Evolutionary conservation across 768 basidiomycete genomes (phyloP), one percentile per base, ranked within the genome.

Genomic region (Pleurotus citrinopileatus): DNA sequence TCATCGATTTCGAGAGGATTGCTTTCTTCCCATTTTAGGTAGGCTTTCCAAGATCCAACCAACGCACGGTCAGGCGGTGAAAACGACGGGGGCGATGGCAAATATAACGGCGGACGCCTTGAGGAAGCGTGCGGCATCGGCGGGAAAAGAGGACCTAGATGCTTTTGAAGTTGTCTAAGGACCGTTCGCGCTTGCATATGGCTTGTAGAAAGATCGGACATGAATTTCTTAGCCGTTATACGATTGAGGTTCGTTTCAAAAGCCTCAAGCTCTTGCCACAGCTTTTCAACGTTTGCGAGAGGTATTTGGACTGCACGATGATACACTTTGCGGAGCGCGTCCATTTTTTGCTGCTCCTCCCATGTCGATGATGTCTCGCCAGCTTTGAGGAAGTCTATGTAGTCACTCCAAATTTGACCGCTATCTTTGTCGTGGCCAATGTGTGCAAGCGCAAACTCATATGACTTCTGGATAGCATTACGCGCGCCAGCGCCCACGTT

Each of bases 321-420:
- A 71, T 97, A 97, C 1, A 91, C 86, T 66, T 91, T 92, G 55
- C 97, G 84, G 3, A 98, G 75, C 1, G 85, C 82, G 60, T 97
- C 96, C 88, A 94, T 94, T 67, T 94, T 93, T 65, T 96, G 92
- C 62, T 94, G 91, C 59, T 89, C 86, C 67, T 98, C 96, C 94
- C 95, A 98, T 17, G 93, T 92, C 22, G 87, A 90, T 10, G 80
- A 63, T 60, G 90, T 91, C 73, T 89, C 89, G 37, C 84, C 87
- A 13, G 84, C 79, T 59, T 82, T 85, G 47, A 99, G 69, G 66
- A 97, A 98, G 55, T 88, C 83, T 64, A 98, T 89, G 63, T 95
- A 98, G 62, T 98, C 95, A 54, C 75, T 80, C 95, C 96, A 98
- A 32, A 99, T 92, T 52, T 89, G 85, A 7, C 89, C 91, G 52